Base-by-base conservation (phyloP, 805 yeast species). In the Tetrapisispora namnaoensis region DNA sequence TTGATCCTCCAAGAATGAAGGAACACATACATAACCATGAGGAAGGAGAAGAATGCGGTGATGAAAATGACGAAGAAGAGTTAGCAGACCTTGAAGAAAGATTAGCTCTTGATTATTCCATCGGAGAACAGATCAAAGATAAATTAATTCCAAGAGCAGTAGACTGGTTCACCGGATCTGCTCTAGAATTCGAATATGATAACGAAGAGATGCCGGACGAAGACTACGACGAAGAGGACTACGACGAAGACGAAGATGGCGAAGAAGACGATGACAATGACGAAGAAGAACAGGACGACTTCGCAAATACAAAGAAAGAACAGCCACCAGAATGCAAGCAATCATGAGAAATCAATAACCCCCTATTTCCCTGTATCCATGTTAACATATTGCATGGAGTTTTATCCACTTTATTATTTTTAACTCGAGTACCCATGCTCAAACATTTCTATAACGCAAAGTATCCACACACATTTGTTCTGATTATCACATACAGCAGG, bases 121-220 rank as follows among this genome's bases (percentile, higher is more conserved):
- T 93, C 54, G 99, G 98, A 53, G 99, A 93, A 70, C 90, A 90
- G 62, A 79, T 93, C 66, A 93, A 93, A 74, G 98, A 93, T 68
- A 86, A 93, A 68, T 77, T 93, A 64, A 83, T 93, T 53, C 97
- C 98, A 53, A 82, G 96, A 65, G 98, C 98, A 46, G 78, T 93
- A 60, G 98, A 91, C 67, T 93, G 99, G 98, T 93, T 89, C 68
- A 91, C 99, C 10, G 99, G 99, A 44, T 88, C 88, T 55, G 99
- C 99, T 22, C 76, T 91, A 51, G 95, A 86, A 49, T 86, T 78
- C 63, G 83, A 78, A 55, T 79, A 73, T 44, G 73, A 70, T 52
- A 77, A 76, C 34, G 86, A 76, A 17, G 82, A 77, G 14, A 88
- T 76, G 10, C 86, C 77, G 17, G 79, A 72, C 20, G 83, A 75